Conservation (phyloP, 345 rosid genomes). For the Erysimum cheiranthoides region DNA sequence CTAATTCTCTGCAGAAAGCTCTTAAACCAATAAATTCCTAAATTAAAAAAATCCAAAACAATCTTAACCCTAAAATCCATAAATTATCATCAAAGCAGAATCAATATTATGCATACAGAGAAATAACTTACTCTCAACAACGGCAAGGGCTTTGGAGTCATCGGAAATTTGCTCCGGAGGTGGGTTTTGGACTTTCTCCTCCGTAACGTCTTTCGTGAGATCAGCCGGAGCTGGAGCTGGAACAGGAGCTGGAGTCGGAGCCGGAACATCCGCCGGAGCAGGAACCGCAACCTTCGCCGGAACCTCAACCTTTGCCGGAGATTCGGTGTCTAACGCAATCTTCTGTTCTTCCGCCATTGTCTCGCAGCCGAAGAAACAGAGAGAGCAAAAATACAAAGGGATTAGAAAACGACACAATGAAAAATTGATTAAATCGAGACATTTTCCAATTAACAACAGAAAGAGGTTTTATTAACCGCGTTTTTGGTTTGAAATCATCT, state of each 20-base stretch:
- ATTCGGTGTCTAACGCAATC: neutral
- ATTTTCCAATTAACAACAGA: constrained; percentile 8
- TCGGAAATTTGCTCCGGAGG: constrained; percentile 46
- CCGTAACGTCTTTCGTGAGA: constrained; percentile 32
- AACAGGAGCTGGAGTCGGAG: constrained; percentile 28
- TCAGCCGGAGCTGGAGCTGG: constrained; percentile 32
- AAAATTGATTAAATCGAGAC: constrained; percentile 1
- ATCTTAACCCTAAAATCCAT: neutral
- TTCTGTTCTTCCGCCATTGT: constrained; percentile 39
- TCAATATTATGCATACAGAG: constrained; percentile 1
- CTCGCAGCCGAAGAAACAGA: constrained; percentile 20
- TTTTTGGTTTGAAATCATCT: neutral
- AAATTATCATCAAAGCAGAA: neutral
- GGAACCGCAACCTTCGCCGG: constrained; percentile 31
- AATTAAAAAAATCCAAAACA: neutral
- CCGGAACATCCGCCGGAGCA: constrained; percentile 9
- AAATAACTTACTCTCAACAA: constrained; percentile 60
- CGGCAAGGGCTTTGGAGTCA: constrained; percentile 64
- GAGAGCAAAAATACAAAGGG: neutral
- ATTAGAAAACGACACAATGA: constrained; percentile 9
- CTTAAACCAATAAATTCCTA: neutral
- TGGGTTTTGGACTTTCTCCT: constrained; percentile 46
- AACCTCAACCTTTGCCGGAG: constrained; percentile 52
- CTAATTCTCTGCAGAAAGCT: neutral
- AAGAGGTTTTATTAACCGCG: constrained; percentile 25